Percentiles rank a stretch among this genome's conserved stretches.
phyloP scores from a whole-genome alignment of 2,329 filamentous ascomycete genomes.

The Pestalotiopsis sp. region DNA sequence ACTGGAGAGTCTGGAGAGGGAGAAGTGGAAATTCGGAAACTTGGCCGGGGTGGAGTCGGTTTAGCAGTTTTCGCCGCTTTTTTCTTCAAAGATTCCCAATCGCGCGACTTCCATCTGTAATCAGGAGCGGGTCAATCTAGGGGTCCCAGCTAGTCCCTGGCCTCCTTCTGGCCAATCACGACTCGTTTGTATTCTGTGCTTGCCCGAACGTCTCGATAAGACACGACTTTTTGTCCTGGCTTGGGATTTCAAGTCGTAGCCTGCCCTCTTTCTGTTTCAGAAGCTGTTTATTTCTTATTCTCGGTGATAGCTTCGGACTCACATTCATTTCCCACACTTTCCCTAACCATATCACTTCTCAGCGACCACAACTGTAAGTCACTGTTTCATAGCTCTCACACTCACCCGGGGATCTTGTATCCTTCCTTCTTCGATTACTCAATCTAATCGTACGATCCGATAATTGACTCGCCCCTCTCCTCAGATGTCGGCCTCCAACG shows the following conservation, averaged over 20 bases:
- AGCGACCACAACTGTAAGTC: neutral
- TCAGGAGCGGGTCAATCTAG: constrained; percentile 2
- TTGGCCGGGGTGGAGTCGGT: neutral
- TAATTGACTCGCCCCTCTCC: constrained; percentile 3
- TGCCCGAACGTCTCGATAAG: constrained; percentile 4
- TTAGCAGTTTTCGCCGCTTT: constrained; percentile 6
- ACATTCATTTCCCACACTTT: neutral
- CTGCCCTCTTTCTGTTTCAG: neutral
- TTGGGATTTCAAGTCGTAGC: neutral
- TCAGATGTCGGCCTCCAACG: constrained; percentile 48
- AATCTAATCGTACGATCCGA: neutral
- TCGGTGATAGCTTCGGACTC: constrained; percentile 1
- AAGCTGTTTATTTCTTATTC: neutral
- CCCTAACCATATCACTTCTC: neutral
- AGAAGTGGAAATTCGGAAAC: neutral
- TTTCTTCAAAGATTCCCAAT: constrained; percentile 1
- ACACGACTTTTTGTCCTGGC: neutral
- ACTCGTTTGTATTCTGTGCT: constrained; percentile 4
- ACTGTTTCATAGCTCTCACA: neutral
- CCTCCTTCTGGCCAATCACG: constrained; percentile 5
- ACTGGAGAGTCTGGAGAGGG: constrained; percentile 2
- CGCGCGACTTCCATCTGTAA: constrained; percentile 3
- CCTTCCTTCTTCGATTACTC: neutral
- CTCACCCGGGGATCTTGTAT: neutral
- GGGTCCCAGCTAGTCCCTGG: constrained; percentile 5